Evolutionary conservation across 345 rosid species (phyloP).

Genomic region (Raphanus raphanistrum): DNA sequence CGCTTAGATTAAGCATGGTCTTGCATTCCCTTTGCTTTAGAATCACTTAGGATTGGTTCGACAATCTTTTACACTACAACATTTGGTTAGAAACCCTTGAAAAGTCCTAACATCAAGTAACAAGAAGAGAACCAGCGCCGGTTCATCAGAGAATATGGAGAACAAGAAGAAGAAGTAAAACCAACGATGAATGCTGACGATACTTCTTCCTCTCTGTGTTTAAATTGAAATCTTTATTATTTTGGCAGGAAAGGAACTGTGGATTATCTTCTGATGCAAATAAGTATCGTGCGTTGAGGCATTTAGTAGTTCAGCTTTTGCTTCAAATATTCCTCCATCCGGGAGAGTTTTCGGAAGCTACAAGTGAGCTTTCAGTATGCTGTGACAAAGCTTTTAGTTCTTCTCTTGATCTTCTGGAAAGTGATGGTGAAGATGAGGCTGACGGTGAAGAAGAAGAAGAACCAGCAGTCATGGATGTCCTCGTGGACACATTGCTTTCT

Average conservation of each 20-base stretch:
- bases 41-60: too few relatives aligned
- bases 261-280: too few relatives aligned
- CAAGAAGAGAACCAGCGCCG: slow-evolving; percentile 44
- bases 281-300: not conserved
- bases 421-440: not conserved
- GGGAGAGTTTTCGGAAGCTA: not conserved
- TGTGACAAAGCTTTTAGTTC: not conserved
- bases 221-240: too few relatives aligned
- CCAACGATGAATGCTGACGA: slow-evolving; percentile 23
- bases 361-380: not conserved
- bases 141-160: slow-evolving; percentile 40
- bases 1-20: too few relatives aligned
- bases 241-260: too few relatives aligned
- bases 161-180: slow-evolving; percentile 64
- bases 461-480: not conserved
- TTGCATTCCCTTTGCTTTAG: too few relatives aligned
- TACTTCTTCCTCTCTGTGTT: slow-evolving; percentile 43
- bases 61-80: too few relatives aligned
- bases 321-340: not conserved
- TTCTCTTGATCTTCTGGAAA: not conserved
- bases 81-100: too few relatives aligned
- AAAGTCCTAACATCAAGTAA: too few relatives aligned
- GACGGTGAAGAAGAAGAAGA: not conserved
- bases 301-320: not conserved
- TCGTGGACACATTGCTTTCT: not conserved